Base-by-base conservation (phyloP, 352 stramenopile genomes). In the Globisporangium orthogonon region DNA sequence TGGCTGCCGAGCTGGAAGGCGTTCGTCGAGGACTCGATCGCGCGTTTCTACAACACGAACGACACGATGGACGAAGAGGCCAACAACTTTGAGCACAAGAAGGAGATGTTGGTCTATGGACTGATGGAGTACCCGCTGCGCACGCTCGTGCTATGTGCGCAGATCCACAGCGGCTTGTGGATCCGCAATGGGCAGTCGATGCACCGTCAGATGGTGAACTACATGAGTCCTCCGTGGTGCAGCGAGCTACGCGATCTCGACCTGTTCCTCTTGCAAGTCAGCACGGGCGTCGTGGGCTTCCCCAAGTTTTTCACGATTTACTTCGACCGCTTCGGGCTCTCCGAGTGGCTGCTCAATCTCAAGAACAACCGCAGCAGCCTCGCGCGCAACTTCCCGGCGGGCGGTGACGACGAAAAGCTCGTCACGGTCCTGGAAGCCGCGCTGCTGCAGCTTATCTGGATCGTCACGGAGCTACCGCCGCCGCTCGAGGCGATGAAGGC, bases 161-260 rank as follows among this genome's bases (percentile, higher is more conserved):
- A 94, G 23, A 85, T 94, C 37, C 76, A 85, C 55, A 86, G 75
- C 45, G 81, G 82, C 3, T 50, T 94, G 9, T 94, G 85, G 85
- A 89, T 94, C 31, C 83, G 85, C 50, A 94, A 94, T 59, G 85
- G 85, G 0, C 81, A 91, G 53, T 86, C 79, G 41, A 89, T 94
- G 81, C 69, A 89, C 52, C 83, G 81, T 7, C 85, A 94, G 46
- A 74, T 89, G 70, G 60, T 89, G 7, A 87, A 89, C 37, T 94
- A 94, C 59, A 86, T 76, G 4, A 89, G 76, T 33, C 76, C 81
- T 7, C 76, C 81, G 3, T 84, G 83, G 69, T 89, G 81, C 51
- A 79, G 71, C 18, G 78, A 89, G 43, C 62, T 91, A 15, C 72
- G 82, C 6, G 85, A 95, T 44, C 53, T 93, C 15, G 85, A 94